Evolutionary conservation across 305 asterid species (phyloP).

Genomic region (Rubia balearica): DNA sequence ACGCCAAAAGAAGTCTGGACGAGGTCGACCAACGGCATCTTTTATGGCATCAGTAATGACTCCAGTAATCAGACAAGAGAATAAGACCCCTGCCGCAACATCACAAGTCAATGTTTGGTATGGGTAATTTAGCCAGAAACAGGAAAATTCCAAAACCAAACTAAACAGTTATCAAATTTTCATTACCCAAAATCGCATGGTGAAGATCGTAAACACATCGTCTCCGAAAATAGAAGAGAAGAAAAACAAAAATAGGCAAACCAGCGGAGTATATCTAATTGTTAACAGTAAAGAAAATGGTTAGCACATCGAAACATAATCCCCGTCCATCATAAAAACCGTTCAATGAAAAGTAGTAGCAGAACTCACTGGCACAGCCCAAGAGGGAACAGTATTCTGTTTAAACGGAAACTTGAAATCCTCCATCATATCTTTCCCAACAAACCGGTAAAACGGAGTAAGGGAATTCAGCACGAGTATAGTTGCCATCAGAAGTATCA

Average conservation of each 20-base stretch:
- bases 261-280: conserved; percentile 49
- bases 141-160: background rate
- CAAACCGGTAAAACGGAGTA: conserved; percentile 70
- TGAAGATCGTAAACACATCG: conserved; percentile 84
- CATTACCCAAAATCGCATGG: conserved; percentile 63
- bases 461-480: conserved; percentile 36
- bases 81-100: conserved; percentile 46
- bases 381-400: conserved; percentile 52
- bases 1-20: conserved; percentile 93
- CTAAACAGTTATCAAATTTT: background rate
- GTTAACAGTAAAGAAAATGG: background rate
- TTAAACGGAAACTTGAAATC: conserved; percentile 68
- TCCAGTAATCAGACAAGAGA: conserved; percentile 52
- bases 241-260: conserved; percentile 55
- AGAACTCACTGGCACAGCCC: conserved; percentile 70
- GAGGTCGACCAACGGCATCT: conserved; percentile 83
- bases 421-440: conserved; percentile 84
- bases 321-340: background rate
- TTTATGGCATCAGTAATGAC: conserved; percentile 66
- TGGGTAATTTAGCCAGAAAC: too few species aligned
- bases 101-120: too few species aligned
- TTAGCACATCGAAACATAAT: background rate
- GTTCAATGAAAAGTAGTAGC: background rate
- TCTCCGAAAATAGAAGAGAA: conserved; percentile 51
- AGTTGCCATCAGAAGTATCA: conserved; percentile 42